These are phyloP conservation scores for Phytopythium ostracodes DNA, from an alignment of 352 stramenopile species.

Conservation along the genomic window DNA sequence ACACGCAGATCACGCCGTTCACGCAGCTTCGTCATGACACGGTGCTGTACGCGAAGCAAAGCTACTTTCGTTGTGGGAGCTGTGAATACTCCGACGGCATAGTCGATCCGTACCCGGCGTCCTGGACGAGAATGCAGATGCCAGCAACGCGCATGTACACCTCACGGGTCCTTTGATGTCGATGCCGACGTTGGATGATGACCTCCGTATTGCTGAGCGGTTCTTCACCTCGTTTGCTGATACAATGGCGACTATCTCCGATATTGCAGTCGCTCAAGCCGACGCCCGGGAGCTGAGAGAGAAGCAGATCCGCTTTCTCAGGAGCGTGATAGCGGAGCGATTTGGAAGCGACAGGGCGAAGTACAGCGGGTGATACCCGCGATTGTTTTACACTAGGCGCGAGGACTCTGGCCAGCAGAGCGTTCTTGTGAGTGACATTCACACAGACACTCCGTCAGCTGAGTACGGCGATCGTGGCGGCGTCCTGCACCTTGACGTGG, in stretches of 20 bases:
- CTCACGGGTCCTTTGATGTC: too few species aligned
- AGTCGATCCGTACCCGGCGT: slow-evolving; percentile 16
- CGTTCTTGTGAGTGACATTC: slow-evolving; percentile 23
- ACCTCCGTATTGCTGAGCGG: background rate
- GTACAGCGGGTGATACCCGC: slow-evolving; percentile 26
- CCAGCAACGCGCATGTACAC: slow-evolving; percentile 7
- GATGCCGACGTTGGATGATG: too few species aligned
- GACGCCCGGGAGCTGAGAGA: slow-evolving; percentile 2
- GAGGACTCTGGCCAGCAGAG: slow-evolving; percentile 28
- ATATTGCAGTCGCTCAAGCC: slow-evolving; percentile 11
- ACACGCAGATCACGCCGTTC: slow-evolving; percentile 18
- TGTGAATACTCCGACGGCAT: slow-evolving; percentile 21
- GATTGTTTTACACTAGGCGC: slow-evolving; percentile 21
- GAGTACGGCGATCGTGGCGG: slow-evolving; percentile 25
- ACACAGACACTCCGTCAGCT: slow-evolving; percentile 25
- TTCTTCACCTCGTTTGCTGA: slow-evolving; percentile 10
- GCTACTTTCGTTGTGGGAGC: slow-evolving; percentile 8
- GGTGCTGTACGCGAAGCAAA: slow-evolving; percentile 22
- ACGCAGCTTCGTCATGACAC: slow-evolving; percentile 20
- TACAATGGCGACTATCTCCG: slow-evolving; percentile 12
- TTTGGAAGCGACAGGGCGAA: slow-evolving; percentile 3
- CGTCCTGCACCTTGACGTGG: slow-evolving; percentile 26
- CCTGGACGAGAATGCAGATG: slow-evolving; percentile 14
- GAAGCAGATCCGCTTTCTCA: slow-evolving; percentile 15
- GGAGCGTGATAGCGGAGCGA: slow-evolving; percentile 17